phyloP scores from a whole-genome alignment of 2,329 filamentous ascomycete species.

The Cytospora chrysosperma region DNA sequence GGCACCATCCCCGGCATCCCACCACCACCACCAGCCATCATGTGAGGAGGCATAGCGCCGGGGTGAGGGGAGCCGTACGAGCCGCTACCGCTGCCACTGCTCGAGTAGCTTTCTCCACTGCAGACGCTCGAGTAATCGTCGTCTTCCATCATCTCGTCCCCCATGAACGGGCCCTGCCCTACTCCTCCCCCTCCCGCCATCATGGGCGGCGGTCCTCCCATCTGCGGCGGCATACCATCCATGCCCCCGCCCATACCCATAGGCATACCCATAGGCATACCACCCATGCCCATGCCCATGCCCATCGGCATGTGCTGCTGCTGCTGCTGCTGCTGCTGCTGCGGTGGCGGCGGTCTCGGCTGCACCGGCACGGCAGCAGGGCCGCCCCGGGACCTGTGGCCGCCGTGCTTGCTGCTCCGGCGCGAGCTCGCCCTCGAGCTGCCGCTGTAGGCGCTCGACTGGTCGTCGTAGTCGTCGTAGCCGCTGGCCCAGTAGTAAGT shows the following conservation, averaged over 20 bases:
- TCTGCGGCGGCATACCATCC: constrained; percentile 1
- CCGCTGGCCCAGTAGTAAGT: constrained; percentile 16
- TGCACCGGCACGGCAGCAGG: constrained; percentile 9
- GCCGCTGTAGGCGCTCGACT: constrained; percentile 9
- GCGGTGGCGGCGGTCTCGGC: constrained; percentile 1
- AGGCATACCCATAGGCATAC: neutral
- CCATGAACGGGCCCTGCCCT: neutral
- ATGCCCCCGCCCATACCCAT: neutral
- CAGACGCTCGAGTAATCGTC: constrained; percentile 10
- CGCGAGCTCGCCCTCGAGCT: constrained; percentile 16
- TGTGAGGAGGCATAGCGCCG: constrained; percentile 1
- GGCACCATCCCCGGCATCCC: constrained; percentile 19
- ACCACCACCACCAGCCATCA: neutral
- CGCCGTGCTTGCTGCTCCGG: constrained; percentile 17
- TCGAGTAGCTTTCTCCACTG: constrained; percentile 14
- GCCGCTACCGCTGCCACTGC: constrained; percentile 10
- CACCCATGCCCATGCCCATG: constrained; percentile 12
- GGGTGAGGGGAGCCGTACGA: constrained; percentile 8
- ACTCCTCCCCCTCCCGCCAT: constrained; percentile 4
- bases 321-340: constrained; percentile 6
- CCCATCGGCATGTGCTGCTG: neutral
- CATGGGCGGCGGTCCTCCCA: constrained; percentile 7
- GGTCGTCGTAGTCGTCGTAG: constrained; percentile 14
- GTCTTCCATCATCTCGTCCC: constrained; percentile 10
- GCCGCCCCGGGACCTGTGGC: neutral